Evolutionary conservation across 2,329 filamentous ascomycete species (phyloP), one percentile per base, ranked within the genome.

Genomic region (Trichoderma aggressivum): DNA sequence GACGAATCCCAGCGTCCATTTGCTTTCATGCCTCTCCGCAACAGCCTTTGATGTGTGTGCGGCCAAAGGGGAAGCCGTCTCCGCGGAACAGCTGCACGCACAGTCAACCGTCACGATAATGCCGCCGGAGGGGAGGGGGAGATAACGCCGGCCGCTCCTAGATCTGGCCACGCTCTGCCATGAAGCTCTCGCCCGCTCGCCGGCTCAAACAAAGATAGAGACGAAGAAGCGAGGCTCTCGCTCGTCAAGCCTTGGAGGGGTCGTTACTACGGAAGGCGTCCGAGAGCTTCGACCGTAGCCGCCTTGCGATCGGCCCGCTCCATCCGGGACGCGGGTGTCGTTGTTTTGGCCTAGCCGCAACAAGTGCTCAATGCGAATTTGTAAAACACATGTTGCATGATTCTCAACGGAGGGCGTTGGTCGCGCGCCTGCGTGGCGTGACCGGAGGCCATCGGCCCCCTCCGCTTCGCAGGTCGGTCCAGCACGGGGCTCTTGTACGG

Each of bases 371-470:
- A 60, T 28, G 65, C 56, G 65, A 69, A 21, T 43, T 43, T 26
- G 16, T 55, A 59, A 60, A 50, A 36, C 43, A 34, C 28, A 34
- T 10, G 30, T 61, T 53, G 39, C 39, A 58, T 69, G 56, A 61
- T 61, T 21, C 56, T 53, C 4, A 18, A 60, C 28, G n/a, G 63
- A 26, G 18, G 12, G 21, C 60, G 43, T 69, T 69, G 30, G 65
- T 69, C 56, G 65, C 56, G 56, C 65, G 28, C 32, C 39, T 61
- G 56, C 21, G 39, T 69, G 65, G 65, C 65, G 65, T 69, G 65
- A 69, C 56, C 56, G 65, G 65, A 69, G 56, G 16, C 30, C 28
- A 60, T 53, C 36, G 56, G 30, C 66, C 39, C 18, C 55, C 56
- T 68, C 36, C 56, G 55, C 65, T 60, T 47, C 56, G 56, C 56